Conservation (phyloP, 2,329 filamentous ascomycete species). For the Epichloe gansuensis region DNA sequence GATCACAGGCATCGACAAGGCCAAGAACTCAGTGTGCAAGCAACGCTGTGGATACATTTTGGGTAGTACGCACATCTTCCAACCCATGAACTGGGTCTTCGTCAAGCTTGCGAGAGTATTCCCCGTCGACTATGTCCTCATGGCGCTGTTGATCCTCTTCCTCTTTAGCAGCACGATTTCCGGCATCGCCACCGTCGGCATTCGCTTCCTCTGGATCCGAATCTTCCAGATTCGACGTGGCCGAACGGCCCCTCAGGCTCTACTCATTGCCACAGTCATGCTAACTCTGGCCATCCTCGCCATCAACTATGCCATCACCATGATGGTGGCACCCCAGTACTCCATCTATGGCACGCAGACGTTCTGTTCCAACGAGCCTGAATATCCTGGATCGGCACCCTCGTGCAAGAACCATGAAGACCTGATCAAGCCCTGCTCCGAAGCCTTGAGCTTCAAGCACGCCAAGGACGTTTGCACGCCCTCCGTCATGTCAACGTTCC, state of each 20-base stretch:
- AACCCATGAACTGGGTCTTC: constrained; percentile 78
- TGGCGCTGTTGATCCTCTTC: constrained; percentile 70
- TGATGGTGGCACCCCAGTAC: constrained; percentile 93
- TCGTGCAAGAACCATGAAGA: constrained; percentile 62
- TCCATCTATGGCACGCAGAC: constrained; percentile 89
- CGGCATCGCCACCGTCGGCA: constrained; percentile 75
- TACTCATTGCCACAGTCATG: constrained; percentile 83
- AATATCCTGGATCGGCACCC: constrained; percentile 50
- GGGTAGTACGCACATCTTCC: constrained; percentile 77
- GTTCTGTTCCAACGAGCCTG: constrained; percentile 66
- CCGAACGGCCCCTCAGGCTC: constrained; percentile 79
- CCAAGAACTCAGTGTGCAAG: constrained; percentile 88
- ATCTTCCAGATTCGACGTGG: constrained; percentile 86
- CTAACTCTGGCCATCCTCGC: constrained; percentile 80
- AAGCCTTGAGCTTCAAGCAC: constrained; percentile 55
- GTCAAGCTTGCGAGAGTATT: constrained; percentile 72
- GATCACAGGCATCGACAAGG: constrained; percentile 91
- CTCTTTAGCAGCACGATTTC: constrained; percentile 82
- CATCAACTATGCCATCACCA: constrained; percentile 84
- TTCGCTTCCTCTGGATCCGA: constrained; percentile 90
- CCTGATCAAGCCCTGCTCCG: constrained; percentile 70
- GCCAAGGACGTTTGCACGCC: constrained; percentile 78
- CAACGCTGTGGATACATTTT: constrained; percentile 84
- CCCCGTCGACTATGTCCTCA: constrained; percentile 84
- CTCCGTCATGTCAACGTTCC: constrained; percentile 78